Percentiles rank a stretch among this genome's conserved stretches.
Evolutionary conservation across 306 rosid species (phyloP).

Genomic region (Trifolium dubium): DNA sequence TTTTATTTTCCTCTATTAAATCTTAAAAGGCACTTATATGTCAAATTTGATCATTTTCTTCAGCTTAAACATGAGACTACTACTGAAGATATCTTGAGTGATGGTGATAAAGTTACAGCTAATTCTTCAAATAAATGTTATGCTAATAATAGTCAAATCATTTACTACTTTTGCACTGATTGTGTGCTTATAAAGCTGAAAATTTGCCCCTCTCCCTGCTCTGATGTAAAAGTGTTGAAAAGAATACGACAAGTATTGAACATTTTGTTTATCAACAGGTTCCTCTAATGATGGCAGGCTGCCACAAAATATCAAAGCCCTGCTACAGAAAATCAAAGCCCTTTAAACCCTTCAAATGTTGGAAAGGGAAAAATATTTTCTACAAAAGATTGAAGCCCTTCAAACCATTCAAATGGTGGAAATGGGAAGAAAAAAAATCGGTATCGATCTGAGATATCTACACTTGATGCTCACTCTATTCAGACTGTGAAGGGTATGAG

Average conservation of each 20-base stretch:
- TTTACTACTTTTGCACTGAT: background rate
- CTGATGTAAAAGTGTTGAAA: background rate
- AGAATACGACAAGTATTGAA: slow-evolving; percentile 20
- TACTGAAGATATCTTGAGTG: slow-evolving; percentile 61
- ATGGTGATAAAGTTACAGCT: slow-evolving; percentile 38
- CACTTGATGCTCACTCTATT: slow-evolving; percentile 56
- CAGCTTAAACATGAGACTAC: slow-evolving; percentile 60
- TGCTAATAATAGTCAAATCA: background rate
- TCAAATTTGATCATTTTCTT: slow-evolving; percentile 42
- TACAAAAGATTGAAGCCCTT: no score
- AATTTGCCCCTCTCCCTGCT: background rate
- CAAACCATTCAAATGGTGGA: no score
- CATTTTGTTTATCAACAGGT: slow-evolving; percentile 43
- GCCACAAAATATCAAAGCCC: slow-evolving; percentile 22
- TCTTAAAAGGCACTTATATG: slow-evolving; percentile 37
- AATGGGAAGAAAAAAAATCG: background rate
- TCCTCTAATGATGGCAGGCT: slow-evolving; percentile 29
- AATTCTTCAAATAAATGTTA: slow-evolving; percentile 48
- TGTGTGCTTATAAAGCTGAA: slow-evolving; percentile 33
- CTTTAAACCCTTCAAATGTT: no score
- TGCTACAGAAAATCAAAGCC: no score
- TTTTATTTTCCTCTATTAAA: slow-evolving; percentile 41
- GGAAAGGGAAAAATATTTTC: no score
- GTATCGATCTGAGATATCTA: slow-evolving; percentile 44
- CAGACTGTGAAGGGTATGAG: slow-evolving; percentile 51